These are phyloP conservation scores for Fusarium verticillioides DNA, from an alignment of 2,329 filamentous ascomycete species.

Conservation along the genomic window DNA sequence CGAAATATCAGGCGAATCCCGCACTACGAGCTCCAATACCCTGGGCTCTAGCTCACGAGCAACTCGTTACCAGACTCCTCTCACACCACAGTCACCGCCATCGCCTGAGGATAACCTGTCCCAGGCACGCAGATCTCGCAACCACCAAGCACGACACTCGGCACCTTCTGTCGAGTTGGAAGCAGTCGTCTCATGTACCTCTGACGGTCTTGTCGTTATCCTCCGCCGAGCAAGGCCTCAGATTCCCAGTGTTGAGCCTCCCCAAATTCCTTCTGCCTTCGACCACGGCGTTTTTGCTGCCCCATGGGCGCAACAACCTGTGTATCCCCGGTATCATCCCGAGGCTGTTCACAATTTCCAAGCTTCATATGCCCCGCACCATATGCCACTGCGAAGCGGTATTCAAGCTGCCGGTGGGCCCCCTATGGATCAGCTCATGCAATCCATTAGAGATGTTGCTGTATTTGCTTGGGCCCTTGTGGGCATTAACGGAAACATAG, in stretches of 20 bases:
- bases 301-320: constrained; percentile 79
- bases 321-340: constrained; percentile 59
- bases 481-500: constrained; percentile 81
- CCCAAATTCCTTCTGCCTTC: constrained; percentile 57
- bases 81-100: constrained; percentile 30
- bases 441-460: constrained; percentile 82
- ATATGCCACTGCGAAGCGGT: constrained; percentile 57
- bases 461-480: constrained; percentile 90
- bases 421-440: constrained; percentile 74
- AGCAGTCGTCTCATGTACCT: constrained; percentile 91
- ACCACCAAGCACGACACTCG: constrained; percentile 26
- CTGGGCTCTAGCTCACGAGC: constrained; percentile 6
- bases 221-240: constrained; percentile 78
- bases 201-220: constrained; percentile 86
- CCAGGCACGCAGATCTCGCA: background rate
- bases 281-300: constrained; percentile 79
- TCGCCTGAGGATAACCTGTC: background rate
- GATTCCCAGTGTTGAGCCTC: constrained; percentile 68
- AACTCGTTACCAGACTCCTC: constrained; percentile 24
- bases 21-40: constrained; percentile 25
- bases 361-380: constrained; percentile 55
- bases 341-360: constrained; percentile 44
- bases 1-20: constrained; percentile 23
- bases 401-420: constrained; percentile 63
- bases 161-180: constrained; percentile 75